Conservation (phyloP, 2,329 filamentous ascomycete genomes). For the Colletotrichum somersetense region DNA sequence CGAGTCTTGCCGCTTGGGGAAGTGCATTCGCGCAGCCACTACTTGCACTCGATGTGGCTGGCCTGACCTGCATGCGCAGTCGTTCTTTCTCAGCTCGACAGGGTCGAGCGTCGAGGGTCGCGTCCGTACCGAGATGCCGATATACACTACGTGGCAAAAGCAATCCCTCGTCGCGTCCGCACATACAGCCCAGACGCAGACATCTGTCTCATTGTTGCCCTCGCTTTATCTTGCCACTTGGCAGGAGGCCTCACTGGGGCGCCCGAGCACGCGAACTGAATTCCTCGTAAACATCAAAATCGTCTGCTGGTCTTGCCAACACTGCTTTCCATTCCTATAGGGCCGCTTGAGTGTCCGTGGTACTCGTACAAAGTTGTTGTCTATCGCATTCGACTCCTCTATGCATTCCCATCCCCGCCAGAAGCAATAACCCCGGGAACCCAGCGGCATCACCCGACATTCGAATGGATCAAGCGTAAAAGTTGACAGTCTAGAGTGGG, state of each 20-base stretch:
- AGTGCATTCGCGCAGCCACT: neutral
- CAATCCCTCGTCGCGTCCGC: neutral
- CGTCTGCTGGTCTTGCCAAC: constrained; percentile 22
- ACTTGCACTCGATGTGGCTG: neutral
- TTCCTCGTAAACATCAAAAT: neutral
- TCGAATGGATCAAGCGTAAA: constrained; percentile 59
- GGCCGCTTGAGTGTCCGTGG: constrained; percentile 39
- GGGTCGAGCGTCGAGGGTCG: neutral
- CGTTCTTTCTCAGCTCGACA: constrained; percentile 37
- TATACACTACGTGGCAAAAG: no score
- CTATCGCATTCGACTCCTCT: constrained; percentile 41
- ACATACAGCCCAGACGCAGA: neutral
- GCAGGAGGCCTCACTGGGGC: constrained; percentile 29
- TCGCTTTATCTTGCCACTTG: constrained; percentile 25
- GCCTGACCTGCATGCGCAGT: neutral
- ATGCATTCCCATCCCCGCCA: constrained; percentile 39
- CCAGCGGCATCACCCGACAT: constrained; percentile 25
- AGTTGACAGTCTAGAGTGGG: constrained; percentile 65
- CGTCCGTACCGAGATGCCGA: no score
- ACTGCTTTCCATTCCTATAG: constrained; percentile 40
- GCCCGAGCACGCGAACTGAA: neutral
- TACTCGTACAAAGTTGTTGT: constrained; percentile 43
- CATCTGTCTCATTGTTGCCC: neutral
- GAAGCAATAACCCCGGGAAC: constrained; percentile 36
- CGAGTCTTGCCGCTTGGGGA: neutral